phyloP scores from a whole-genome alignment of 805 yeast species.

The Jamesozyma rosinii region DNA sequence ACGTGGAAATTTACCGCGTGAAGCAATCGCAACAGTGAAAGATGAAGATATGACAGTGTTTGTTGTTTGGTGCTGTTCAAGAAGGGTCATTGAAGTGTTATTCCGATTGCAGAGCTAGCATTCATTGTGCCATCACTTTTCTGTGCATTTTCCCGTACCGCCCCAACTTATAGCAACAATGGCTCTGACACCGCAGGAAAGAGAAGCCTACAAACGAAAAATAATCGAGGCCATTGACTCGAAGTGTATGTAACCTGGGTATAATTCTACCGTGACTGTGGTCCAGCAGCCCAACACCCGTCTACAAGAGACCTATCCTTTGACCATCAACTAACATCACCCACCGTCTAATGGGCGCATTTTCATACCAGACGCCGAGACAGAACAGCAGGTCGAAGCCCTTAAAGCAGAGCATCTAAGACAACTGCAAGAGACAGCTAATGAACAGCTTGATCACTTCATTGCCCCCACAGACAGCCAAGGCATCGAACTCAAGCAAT shows the following conservation, averaged over 20 bases:
- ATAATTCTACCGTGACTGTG: too few relatives aligned
- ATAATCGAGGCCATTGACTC: constrained; percentile 9
- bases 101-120: too few relatives aligned
- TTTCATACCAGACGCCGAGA: neutral
- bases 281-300: too few relatives aligned
- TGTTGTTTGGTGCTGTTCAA: too few relatives aligned
- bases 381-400: neutral
- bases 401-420: constrained; percentile 1
- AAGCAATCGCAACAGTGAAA: too few relatives aligned
- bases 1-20: too few relatives aligned
- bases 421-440: neutral
- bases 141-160: too few relatives aligned
- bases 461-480: neutral
- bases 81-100: too few relatives aligned
- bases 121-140: too few relatives aligned
- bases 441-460: constrained; percentile 2
- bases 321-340: neutral
- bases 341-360: neutral
- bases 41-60: too few relatives aligned
- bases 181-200: constrained; percentile 9
- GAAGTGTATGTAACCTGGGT: constrained; percentile 17
- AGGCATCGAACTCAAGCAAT: neutral
- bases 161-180: too few relatives aligned
- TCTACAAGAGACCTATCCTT: too few relatives aligned
- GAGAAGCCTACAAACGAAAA: constrained; percentile 7